phyloP scores from a whole-genome alignment of 257 asterid species.

The Galeopsis tetrahit region DNA sequence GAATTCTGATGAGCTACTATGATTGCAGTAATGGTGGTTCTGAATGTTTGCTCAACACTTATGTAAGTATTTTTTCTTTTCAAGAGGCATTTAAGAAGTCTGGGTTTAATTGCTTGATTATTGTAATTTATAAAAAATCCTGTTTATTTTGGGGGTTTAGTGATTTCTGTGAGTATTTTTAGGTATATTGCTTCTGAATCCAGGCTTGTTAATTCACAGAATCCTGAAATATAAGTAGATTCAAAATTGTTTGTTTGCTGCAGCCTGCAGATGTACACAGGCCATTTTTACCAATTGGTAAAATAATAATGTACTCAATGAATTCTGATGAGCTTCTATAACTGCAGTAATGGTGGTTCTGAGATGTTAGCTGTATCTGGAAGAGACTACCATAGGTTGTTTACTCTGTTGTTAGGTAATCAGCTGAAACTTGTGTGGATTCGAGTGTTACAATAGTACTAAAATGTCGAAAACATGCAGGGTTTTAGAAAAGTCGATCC shows the following conservation, averaged over 20 bases:
- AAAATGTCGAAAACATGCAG: constrained; percentile 50
- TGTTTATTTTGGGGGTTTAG: background rate
- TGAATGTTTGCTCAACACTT: too few relatives aligned
- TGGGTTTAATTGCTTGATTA: background rate
- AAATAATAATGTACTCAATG: constrained; percentile 9
- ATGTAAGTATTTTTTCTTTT: too few relatives aligned
- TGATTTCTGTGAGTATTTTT: background rate
- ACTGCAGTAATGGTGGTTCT: constrained; percentile 55
- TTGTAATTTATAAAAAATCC: too few relatives aligned
- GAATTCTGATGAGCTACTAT: too few relatives aligned
- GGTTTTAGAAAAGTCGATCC: constrained; percentile 94
- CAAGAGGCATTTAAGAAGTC: too few relatives aligned
- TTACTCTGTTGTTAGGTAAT: constrained; percentile 25
- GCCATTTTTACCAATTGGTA: background rate
- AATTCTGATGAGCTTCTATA: constrained; percentile 54
- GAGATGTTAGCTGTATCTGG: constrained; percentile 46
- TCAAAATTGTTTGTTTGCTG: background rate
- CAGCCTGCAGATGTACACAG: background rate
- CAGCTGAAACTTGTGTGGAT: constrained; percentile 11
- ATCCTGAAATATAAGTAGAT: background rate
- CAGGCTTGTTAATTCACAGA: background rate
- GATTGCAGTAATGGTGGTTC: too few relatives aligned
- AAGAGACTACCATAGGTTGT: constrained; percentile 47
- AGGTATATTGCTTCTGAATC: background rate
- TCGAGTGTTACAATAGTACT: constrained; percentile 31